These are phyloP conservation scores for Penicillium antarcticum DNA, from an alignment of 495 filamentous ascomycete genomes.

Conservation along the genomic window DNA sequence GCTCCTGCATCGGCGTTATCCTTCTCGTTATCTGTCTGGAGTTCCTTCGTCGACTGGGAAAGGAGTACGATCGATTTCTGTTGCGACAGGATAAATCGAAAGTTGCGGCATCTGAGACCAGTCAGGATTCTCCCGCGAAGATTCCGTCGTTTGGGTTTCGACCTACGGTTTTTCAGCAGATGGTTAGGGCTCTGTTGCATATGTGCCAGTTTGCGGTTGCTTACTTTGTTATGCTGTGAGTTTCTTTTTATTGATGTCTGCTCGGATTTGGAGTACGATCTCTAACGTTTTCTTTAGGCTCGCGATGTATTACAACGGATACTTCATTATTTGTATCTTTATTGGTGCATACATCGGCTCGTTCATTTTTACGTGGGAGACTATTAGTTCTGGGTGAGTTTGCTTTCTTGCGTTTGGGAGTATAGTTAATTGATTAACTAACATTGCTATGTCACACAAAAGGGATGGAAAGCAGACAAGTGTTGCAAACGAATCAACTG, in stretches of 20 bases:
- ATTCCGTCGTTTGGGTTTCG: conserved; percentile 27
- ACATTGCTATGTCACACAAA: no score
- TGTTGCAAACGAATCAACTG: no score
- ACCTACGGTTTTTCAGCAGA: conserved; percentile 54
- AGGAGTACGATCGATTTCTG: conserved; percentile 61
- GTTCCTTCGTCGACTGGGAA: conserved; percentile 54
- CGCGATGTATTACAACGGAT: conserved; percentile 67
- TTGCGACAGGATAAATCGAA: conserved; percentile 23
- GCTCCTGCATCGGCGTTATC: conserved; percentile 67
- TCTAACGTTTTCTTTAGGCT: conserved; percentile 6
- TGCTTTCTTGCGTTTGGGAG: no score
- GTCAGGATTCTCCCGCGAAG: conserved; percentile 21
- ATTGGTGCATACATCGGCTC: conserved; percentile 60
- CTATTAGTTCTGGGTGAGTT: neutral
- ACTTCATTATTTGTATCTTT: conserved; percentile 60
- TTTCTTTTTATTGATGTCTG: no score
- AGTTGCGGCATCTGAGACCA: no score
- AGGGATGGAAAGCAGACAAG: no score
- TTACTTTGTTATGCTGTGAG: conserved; percentile 64
- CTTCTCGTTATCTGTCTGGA: conserved; percentile 62
- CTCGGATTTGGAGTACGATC: no score
- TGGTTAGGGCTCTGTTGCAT: conserved; percentile 59
- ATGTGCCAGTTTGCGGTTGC: conserved; percentile 66
- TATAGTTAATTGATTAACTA: no score
- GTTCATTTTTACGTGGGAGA: conserved; percentile 59